phyloP scores from a whole-genome alignment of 768 basidiomycete genomes.

The Leccinum barrowsii region DNA sequence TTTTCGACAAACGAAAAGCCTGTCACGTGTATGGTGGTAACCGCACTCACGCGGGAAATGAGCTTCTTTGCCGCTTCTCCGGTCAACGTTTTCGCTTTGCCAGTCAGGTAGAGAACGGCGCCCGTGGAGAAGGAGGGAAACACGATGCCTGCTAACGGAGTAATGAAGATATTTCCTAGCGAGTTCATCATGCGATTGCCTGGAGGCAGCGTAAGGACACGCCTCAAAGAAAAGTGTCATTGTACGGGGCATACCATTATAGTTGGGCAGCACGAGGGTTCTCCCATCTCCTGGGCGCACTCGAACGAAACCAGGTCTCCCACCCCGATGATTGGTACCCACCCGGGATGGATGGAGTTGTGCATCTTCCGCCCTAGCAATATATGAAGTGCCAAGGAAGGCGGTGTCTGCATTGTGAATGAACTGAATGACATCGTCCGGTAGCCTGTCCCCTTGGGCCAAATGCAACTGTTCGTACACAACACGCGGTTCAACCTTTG shows the following conservation, averaged over 20 bases:
- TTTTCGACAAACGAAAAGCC: slow-evolving; percentile 52
- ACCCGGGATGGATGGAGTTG: slow-evolving; percentile 50
- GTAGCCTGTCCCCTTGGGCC: slow-evolving; percentile 38
- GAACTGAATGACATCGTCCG: slow-evolving; percentile 46
- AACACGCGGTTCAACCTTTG: slow-evolving; percentile 36
- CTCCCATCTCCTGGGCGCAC: slow-evolving; percentile 53
- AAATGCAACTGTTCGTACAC: slow-evolving; percentile 33
- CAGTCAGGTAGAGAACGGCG: slow-evolving; percentile 58
- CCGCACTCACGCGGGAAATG: slow-evolving; percentile 46
- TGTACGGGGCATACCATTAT: slow-evolving; percentile 38
- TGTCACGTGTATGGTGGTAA: slow-evolving; percentile 48
- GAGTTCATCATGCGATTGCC: slow-evolving; percentile 65
- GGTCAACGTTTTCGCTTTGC: slow-evolving; percentile 48
- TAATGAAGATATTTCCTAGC: slow-evolving; percentile 57
- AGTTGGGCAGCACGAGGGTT: slow-evolving; percentile 58
- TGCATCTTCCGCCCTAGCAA: slow-evolving; percentile 37
- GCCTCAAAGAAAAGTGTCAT: background rate
- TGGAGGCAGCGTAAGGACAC: slow-evolving; percentile 15
- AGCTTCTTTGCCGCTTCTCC: slow-evolving; percentile 44
- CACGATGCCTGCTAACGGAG: slow-evolving; percentile 54
- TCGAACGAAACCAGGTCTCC: slow-evolving; percentile 58
- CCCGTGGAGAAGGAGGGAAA: slow-evolving; percentile 53
- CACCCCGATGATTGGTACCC: slow-evolving; percentile 64
- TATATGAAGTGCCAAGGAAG: slow-evolving; percentile 53
- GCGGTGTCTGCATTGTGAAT: slow-evolving; percentile 50